phyloP scores from a whole-genome alignment of 2,329 filamentous ascomycete genomes.

The Cordyceps cateniannulata region DNA sequence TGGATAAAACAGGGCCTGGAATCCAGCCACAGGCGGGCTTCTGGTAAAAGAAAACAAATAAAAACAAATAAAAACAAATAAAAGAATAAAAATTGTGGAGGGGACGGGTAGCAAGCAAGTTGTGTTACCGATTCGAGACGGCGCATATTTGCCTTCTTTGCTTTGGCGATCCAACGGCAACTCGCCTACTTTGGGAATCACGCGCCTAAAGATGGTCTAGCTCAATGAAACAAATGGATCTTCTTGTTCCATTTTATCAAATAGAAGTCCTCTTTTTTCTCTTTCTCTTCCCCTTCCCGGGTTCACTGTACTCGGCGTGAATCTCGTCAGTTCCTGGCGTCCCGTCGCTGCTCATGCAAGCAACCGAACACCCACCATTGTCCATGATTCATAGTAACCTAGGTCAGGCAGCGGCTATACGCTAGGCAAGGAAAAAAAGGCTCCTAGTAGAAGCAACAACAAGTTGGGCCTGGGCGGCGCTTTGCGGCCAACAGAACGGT shows the following conservation, averaged over 20 bases:
- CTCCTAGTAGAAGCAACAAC: not conserved
- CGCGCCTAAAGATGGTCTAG: not conserved
- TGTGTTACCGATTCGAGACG: conserved; percentile 10
- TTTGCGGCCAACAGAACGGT: not conserved
- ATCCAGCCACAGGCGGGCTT: not conserved
- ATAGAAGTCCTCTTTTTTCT: not conserved
- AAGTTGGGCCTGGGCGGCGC: not conserved
- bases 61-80: not conserved
- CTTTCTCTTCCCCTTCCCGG: not conserved
- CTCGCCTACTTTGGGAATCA: not conserved
- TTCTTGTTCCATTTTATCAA: not conserved
- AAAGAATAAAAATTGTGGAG: not conserved
- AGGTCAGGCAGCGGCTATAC: not conserved
- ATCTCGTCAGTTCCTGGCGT: not conserved
- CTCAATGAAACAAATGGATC: not conserved
- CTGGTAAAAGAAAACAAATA: not conserved
- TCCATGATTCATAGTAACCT: not conserved
- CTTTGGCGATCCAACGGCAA: not conserved
- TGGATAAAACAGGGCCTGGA: not conserved
- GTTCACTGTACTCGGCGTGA: not conserved
- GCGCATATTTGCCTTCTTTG: conserved; percentile 1
- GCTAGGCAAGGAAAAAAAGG: not conserved
- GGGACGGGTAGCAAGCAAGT: conserved; percentile 8
- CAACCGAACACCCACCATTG: not conserved
- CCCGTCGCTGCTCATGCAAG: not conserved